A percentile compares a stretch with the other conserved stretches of the same genome.
phyloP scores from a whole-genome alignment of 2,329 filamentous ascomycete genomes.

The Hymenoscyphus scutula region DNA sequence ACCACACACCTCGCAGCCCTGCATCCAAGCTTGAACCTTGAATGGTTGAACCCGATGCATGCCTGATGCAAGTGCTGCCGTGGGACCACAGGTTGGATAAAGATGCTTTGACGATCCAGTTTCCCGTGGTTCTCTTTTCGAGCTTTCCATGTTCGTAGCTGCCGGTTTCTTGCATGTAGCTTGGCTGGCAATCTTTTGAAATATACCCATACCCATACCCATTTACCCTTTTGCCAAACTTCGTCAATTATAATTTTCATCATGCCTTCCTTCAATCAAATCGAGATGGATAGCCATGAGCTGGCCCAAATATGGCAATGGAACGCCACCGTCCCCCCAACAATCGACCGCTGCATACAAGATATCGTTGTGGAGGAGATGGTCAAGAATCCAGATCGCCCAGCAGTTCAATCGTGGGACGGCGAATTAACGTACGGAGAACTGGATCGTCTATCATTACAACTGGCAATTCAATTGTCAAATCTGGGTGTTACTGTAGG shows the following conservation, averaged over 20 bases:
- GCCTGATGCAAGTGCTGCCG: neutral
- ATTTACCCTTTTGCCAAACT: too few relatives aligned
- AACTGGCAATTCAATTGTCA: constrained; percentile 19
- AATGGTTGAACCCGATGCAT: neutral
- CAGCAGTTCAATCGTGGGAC: constrained; percentile 2
- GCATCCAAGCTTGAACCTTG: neutral
- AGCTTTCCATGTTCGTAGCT: neutral
- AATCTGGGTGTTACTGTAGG: neutral
- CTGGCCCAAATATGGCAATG: neutral
- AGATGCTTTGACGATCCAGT: neutral
- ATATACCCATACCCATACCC: neutral
- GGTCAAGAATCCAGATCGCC: neutral
- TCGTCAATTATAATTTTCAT: neutral
- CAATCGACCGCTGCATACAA: neutral
- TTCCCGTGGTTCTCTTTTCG: neutral
- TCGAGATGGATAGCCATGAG: neutral
- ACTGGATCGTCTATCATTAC: constrained; percentile 21
- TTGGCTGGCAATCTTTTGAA: too few relatives aligned
- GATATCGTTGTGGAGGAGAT: neutral
- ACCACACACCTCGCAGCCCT: too few relatives aligned
- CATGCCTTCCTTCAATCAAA: neutral
- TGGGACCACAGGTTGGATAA: neutral
- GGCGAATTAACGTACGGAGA: constrained; percentile 22
- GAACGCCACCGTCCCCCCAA: neutral
- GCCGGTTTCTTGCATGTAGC: too few relatives aligned